Evolutionary conservation across 805 yeast genomes (phyloP), one percentile per base, ranked within the genome.

Genomic region (Zygosaccharomyces siamensis): DNA sequence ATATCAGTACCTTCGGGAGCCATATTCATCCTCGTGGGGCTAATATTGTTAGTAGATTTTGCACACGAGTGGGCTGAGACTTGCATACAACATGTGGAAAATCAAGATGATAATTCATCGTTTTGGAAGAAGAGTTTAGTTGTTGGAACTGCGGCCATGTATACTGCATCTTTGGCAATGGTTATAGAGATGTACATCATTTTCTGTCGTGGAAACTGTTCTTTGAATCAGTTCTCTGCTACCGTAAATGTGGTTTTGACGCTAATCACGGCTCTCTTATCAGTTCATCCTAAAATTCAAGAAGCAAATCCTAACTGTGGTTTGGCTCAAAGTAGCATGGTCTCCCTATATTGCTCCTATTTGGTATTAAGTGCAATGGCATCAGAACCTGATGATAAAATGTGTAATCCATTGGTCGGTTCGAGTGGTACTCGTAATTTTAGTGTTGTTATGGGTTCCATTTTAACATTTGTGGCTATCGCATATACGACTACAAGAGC

Each of bases 31-130:
- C 82, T 93, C 12, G 87, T 93, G 52, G 99, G 99, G 1, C 76
- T 93, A 49, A 85, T 95, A 11, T 73, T 93, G 43, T 72, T 93
- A 43, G 97, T 93, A 28, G 99, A 93, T 67, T 93, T 89, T 74
- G 98, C 99, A 3, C 98, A 93, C 68, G 92, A 92, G 57, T 93
- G 97, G 97, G 97, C 98, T 0, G 99, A 93, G 60, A 86, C 86
- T 6, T 93, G 99, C 66, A 76, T 93, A 46, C 89, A 84, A 55
- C 86, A 89, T 59, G 88, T 93, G 37, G 98, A 93, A 63, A 81
- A 83, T 59, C 92, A 86, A 49, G 86, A 81, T 40, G 81, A 79
- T 47, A 58, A 68, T 45, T 68, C 74, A 48, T 51, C 66, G 3
- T 75, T 86, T 57, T 93, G 98, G 98, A 80, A 87, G 59, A 73